These are phyloP conservation scores for Ilex paraguariensis DNA, from an alignment of 305 asterid genomes.

Conservation along the genomic window DNA sequence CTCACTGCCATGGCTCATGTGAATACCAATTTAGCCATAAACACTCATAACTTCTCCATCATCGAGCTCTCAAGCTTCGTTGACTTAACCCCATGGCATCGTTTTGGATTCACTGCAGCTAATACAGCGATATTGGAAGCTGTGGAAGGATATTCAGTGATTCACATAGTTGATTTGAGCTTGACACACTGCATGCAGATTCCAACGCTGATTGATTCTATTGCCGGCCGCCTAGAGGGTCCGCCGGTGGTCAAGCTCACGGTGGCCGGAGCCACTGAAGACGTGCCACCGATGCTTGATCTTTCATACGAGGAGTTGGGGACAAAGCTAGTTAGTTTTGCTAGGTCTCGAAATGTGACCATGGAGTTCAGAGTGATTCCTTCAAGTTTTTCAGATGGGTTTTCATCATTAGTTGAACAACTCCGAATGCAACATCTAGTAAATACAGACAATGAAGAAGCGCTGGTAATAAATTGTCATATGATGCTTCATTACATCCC, in stretches of 20 bases:
- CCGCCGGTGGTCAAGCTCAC: conserved; percentile 76
- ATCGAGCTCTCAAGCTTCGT: conserved; percentile 80
- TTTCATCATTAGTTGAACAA: conserved; percentile 50
- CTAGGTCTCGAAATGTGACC: conserved; percentile 50
- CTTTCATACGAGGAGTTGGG: conserved; percentile 81
- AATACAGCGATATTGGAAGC: conserved; percentile 74
- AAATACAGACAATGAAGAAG: conserved; percentile 45
- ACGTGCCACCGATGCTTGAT: conserved; percentile 70
- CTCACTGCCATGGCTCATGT: conserved; percentile 45
- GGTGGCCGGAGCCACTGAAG: conserved; percentile 60
- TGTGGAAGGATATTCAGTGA: conserved; percentile 45
- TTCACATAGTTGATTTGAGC: conserved; percentile 80
- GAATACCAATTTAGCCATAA: conserved; percentile 26
- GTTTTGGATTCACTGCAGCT: conserved; percentile 91
- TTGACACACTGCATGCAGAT: conserved; percentile 93
- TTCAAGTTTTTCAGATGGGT: conserved; percentile 51
- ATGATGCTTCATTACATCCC: conserved; percentile 90
- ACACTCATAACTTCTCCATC: conserved; percentile 60
- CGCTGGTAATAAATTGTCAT: conserved; percentile 82
- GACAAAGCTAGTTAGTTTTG: conserved; percentile 53
- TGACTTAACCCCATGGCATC: conserved; percentile 91
- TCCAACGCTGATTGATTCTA: conserved; percentile 77
- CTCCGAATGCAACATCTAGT: conserved; percentile 46
- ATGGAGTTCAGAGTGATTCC: conserved; percentile 67
- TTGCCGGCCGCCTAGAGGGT: conserved; percentile 46